Evolutionary conservation across 495 filamentous ascomycete species (phyloP), one percentile per base, ranked within the genome.

Genomic region (Lophiostoma macrostomum): DNA sequence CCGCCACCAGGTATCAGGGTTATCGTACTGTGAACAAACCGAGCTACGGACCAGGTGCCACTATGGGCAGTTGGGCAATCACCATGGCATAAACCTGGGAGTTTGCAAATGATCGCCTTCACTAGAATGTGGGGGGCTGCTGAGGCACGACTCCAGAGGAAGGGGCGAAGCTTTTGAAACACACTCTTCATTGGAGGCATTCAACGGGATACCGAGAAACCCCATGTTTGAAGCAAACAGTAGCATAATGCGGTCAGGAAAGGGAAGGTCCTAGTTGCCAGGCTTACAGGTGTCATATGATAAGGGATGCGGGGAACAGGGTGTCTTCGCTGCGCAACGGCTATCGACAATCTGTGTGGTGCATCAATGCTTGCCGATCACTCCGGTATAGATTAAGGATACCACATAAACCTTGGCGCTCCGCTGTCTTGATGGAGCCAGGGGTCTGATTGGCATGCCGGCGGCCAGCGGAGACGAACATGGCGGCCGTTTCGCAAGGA

Each of bases 271-370:
- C 11, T 53, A 37, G 20, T 12, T 18, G 4, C 6, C n/a, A 14
- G 23, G 34, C 52, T 30, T n/a, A 3, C 30, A 49, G 19, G 18
- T 31, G 43, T 16, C 23, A 42, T 37, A 57, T 53, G 47, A 58
- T 52, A 58, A 58, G 47, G 35, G 45, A 27, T 41, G 41, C n/a
- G 34, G 40, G 18, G 28, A 39, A 38, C 45, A 45, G 37, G 45
- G 28, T 38, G 37, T 31, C 29, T 19, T 13, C 30, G 38, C 37
- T 50, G 37, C 14, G 39, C 37, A 14, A 57, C 46, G 27, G 30
- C 37, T 32, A 40, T 40, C 20, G 13, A 38, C 55, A 52, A 58
- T 58, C 39, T 48, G 55, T 58, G 14, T 58, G 55, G 55, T 53
- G 47, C 55, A 53, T 40, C 40, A 27, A 39, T 13, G 25, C 18